Evolutionary conservation across 2,329 filamentous ascomycete genomes (phyloP), one percentile per base, ranked within the genome.

Genomic region (Trichoderma sp.): DNA sequence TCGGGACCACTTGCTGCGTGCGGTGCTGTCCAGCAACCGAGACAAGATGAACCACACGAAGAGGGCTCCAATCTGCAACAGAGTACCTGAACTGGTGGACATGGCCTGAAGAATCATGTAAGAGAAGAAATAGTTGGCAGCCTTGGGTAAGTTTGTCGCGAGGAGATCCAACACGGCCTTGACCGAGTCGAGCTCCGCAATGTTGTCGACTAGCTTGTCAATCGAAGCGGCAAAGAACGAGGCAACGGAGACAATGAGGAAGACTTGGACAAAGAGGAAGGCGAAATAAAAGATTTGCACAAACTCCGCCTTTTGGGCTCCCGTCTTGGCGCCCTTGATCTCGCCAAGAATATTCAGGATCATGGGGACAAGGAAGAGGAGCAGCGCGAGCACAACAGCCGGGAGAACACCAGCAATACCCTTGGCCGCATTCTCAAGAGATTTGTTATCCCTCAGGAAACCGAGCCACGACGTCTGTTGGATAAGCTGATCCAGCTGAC

Each of bases 31-130:
- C 52, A 96, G 78, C 0, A 97, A 85, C 1, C 89, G 91, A 1
- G 92, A 90, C 54, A 97, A 78, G 25, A 98, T 74, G 73, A 93
- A 97, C 89, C 94, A 97, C 71, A 90, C 83, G 54, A 93, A 75
- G 4, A 99, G 84, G 4, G 89, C 87, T n/a, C 87, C 88, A 27
- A 97, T 86, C 75, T 98, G 95, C 13, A 97, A 82, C 4, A 98
- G 83, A 1, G 92, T 94, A 77, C 92, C 93, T 1, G 94, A 94
- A 77, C 93, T 97, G 70, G 92, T 93, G 70, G 92, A 93, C 73
- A 98, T 84, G 0, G 94, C 93, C 75, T 98, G 95, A 10, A 99
- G 89, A 76, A 97, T 90, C 89, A 99, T 94, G 85, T 99, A 99
- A 1, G 93, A 94, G 84, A 97, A 98, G 83, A 98, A 99, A 79